Base-by-base conservation (phyloP, 2,329 filamentous ascomycete genomes). In the Cladophialophora exuberans region DNA sequence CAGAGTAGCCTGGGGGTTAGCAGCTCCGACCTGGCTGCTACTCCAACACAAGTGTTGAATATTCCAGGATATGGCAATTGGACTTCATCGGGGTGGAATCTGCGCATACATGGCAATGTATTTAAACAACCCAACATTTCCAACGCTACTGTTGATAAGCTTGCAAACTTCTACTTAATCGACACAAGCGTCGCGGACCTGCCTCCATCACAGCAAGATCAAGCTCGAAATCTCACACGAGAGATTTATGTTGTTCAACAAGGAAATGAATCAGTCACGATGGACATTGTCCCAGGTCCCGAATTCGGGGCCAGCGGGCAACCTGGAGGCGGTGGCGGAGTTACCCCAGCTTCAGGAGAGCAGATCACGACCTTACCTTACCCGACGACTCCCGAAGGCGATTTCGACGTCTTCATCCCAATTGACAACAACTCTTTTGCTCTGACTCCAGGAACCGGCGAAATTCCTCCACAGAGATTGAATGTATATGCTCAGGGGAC, bases 211-310 rank as follows among this genome's bases (percentile, higher is more conserved):
- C 74, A 89, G 67, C 80, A 86, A 66, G 79, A 75, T 2, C 84
- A 90, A 69, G 87, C 88, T 2, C 80, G 88, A 43, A 92, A 92
- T 64, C 65, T 92, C 52, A 92, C 88, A 1, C 78, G 81, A 6
- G 81, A 81, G 45, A 90, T 92, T 48, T 90, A 86, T 63, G 80
- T 91, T n/a, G 79, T 92, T 3, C 88, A 90, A 68, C 87, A 91
- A 70, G 75, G 71, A 35, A 72, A 87, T 61, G 73, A 80, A 38
- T 83, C 83, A 60, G 84, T 90, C 17, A 79, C 82, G 1, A 80
- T 90, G 61, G 74, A 83, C 58, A 79, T 90, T 11, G 76, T 81
- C 51, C 82, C 85, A 1, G 77, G 83, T 10, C 75, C 78, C 1
- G 79, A 74, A 54, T 80, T 83, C 39, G 85, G 83, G 28, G 76